Percentiles rank a stretch among this genome's conserved stretches.
Conservation (phyloP, 2,329 filamentous ascomycete genomes). For the Colletotrichum sp. region DNA sequence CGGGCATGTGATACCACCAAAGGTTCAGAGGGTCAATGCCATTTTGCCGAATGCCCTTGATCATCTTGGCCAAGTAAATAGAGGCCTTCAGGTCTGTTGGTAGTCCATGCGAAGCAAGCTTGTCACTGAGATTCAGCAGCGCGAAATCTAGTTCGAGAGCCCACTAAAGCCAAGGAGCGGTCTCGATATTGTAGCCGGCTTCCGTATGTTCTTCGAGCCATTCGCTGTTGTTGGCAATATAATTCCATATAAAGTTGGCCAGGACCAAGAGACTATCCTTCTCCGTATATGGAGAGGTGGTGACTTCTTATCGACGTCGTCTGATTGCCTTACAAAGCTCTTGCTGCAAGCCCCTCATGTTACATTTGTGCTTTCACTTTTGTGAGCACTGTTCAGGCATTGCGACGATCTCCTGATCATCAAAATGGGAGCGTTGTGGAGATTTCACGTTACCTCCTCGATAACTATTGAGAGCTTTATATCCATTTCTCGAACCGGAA, state of each 20-base stretch:
- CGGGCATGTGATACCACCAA: background rate
- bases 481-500: background rate
- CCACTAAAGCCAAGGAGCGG: background rate
- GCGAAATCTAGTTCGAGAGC: background rate
- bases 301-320: background rate
- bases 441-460: background rate
- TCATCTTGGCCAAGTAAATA: background rate
- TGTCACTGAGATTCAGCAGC: background rate
- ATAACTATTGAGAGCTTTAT: background rate
- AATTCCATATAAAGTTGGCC: accelerated
- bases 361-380: background rate
- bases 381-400: background rate
- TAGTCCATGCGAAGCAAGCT: background rate
- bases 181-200: background rate
- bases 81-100: background rate
- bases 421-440: background rate
- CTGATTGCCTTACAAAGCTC: background rate
- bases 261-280: background rate
- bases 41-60: background rate
- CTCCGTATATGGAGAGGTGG: background rate
- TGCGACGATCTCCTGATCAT: background rate
- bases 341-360: background rate
- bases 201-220: background rate
- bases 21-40: background rate
- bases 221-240: background rate